Percentiles rank a stretch among this genome's conserved stretches.
Conservation (phyloP, 2,329 filamentous ascomycete genomes). For the Cladosporium sphaerospermum region DNA sequence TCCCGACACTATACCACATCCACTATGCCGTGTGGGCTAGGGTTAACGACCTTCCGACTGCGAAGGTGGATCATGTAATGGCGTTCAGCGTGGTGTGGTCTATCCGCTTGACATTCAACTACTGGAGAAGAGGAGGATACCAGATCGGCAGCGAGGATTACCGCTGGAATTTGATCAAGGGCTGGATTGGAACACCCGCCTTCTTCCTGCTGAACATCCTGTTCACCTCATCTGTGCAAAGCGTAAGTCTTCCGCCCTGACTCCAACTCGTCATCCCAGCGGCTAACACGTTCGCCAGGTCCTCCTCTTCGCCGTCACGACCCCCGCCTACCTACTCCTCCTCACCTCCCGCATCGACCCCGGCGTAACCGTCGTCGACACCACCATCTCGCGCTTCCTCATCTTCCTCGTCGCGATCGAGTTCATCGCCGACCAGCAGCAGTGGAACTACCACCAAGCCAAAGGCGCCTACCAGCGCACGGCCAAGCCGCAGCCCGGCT, state of each 20-base stretch:
- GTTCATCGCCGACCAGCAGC: constrained; percentile 82
- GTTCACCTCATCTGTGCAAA: constrained; percentile 83
- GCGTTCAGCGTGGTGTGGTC: constrained; percentile 66
- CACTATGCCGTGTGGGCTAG: constrained; percentile 83
- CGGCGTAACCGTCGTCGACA: constrained; percentile 47
- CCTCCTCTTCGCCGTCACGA: constrained; percentile 70
- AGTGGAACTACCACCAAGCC: constrained; percentile 82
- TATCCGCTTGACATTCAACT: constrained; percentile 78
- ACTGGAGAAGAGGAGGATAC: constrained; percentile 93
- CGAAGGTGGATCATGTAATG: constrained; percentile 66
- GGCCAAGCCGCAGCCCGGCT: constrained; percentile 58
- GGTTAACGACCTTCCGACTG: constrained; percentile 62
- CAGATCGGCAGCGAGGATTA: constrained; percentile 87
- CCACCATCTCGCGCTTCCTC: constrained; percentile 49
- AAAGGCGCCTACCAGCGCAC: constrained; percentile 70
- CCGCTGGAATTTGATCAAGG: constrained; percentile 74
- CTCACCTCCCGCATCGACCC: constrained; percentile 59
- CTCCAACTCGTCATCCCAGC: no score
- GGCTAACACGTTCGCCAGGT: constrained; percentile 40
- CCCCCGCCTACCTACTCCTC: constrained; percentile 78
- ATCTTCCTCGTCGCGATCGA: constrained; percentile 58
- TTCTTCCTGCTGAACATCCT: constrained; percentile 82
- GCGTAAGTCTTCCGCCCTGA: constrained; percentile 28
- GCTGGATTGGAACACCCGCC: constrained; percentile 53
- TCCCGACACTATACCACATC: constrained; percentile 79